Evolutionary conservation across 805 yeast species (phyloP).

Genomic region (Ogataea thermomethanolica): DNA sequence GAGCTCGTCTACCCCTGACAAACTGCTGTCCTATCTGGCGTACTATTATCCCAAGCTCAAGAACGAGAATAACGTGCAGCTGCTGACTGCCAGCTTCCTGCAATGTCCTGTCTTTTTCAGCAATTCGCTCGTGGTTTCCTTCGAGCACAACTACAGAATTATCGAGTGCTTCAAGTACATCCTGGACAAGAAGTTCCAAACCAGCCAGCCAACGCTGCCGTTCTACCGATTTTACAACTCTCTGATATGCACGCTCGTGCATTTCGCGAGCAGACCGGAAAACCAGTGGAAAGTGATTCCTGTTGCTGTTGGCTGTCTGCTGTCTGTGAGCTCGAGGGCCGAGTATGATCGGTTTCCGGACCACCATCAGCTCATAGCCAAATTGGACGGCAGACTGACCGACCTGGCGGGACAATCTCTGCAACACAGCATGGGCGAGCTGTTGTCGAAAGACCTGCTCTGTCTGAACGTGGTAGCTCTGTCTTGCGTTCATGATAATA

Average conservation of each 20-base stretch:
- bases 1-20: slow-evolving; percentile 25
- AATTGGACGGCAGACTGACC: slow-evolving; percentile 17
- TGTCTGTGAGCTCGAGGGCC: slow-evolving; percentile 32
- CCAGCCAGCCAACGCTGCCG: slow-evolving; percentile 47
- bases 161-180: slow-evolving; percentile 48
- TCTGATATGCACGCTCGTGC: slow-evolving; percentile 34
- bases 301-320: slow-evolving; percentile 41
- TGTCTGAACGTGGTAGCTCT: slow-evolving; percentile 16
- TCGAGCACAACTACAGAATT: slow-evolving; percentile 36
- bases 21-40: slow-evolving; percentile 43
- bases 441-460: slow-evolving; percentile 13
- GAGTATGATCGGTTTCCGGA: slow-evolving; percentile 27
- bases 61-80: slow-evolving; percentile 42
- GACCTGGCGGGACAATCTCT: slow-evolving; percentile 14
- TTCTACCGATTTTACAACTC: slow-evolving; percentile 42
- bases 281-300: slow-evolving; percentile 48
- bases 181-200: slow-evolving; percentile 41
- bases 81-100: slow-evolving; percentile 43
- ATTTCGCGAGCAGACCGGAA: slow-evolving; percentile 18
- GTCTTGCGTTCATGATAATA: slow-evolving; percentile 15
- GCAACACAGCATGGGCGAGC: slow-evolving; percentile 2
- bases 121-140: slow-evolving; percentile 21
- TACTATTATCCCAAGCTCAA: slow-evolving; percentile 51
- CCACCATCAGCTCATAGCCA: slow-evolving; percentile 22
- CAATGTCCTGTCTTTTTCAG: slow-evolving; percentile 38